Conservation (phyloP, 1,284 basidiomycete genomes). For the Kwoniella shivajii region DNA sequence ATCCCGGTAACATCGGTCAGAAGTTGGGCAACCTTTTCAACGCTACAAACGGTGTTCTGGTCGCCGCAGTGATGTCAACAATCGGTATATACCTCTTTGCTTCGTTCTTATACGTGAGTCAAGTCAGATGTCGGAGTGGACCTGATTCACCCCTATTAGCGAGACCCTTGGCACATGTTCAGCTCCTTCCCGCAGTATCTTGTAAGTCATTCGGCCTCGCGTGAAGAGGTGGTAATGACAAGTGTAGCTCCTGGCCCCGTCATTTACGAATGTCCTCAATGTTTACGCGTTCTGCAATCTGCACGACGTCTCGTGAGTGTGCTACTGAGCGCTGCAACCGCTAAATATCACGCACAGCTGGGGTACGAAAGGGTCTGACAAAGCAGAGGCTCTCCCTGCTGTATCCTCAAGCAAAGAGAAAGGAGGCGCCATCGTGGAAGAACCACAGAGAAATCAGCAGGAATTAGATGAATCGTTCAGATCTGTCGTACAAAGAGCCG, state of each 20-base stretch:
- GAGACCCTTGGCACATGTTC: conserved; percentile 98
- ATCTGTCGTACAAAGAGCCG: conserved; percentile 87
- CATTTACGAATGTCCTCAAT: conserved; percentile 91
- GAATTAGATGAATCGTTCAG: conserved; percentile 94
- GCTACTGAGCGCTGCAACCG: conserved; percentile 32
- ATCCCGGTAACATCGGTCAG: conserved; percentile 51
- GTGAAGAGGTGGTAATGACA: too few species aligned
- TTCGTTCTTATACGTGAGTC: conserved; percentile 83
- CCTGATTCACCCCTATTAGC: conserved; percentile 56
- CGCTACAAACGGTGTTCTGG: conserved; percentile 76
- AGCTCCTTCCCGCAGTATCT: conserved; percentile 95
- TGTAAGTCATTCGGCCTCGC: conserved; percentile 17
- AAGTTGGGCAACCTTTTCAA: conserved; percentile 67
- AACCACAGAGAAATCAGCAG: conserved; percentile 71
- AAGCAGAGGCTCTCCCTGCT: conserved; percentile 89
- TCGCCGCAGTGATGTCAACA: conserved; percentile 85
- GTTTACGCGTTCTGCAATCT: conserved; percentile 92
- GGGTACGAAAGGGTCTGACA: conserved; percentile 95
- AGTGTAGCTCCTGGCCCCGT: conserved; percentile 76
- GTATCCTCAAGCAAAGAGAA: conserved; percentile 80
- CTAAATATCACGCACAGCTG: conserved; percentile 35
- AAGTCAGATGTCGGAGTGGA: neutral
- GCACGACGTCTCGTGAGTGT: conserved; percentile 71
- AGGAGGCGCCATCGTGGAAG: conserved; percentile 78
- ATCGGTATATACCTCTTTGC: conserved; percentile 81